phyloP scores from a whole-genome alignment of 129 eudicot species.

The Flaveria ramosissima region DNA sequence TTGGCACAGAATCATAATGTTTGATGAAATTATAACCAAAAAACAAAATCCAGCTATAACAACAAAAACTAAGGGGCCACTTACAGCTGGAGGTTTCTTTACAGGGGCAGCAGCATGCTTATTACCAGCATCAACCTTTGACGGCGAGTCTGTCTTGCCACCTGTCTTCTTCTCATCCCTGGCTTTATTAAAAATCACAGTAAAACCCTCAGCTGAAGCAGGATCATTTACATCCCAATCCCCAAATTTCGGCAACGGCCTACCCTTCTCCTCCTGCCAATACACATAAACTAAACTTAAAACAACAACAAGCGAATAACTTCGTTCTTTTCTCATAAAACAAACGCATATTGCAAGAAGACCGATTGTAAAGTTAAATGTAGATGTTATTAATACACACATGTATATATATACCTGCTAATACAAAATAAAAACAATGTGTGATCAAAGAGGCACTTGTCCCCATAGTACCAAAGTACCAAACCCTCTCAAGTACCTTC shows the following conservation, averaged over 20 bases:
- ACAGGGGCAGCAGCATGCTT: slow-evolving; percentile 49
- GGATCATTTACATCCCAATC: slow-evolving; percentile 93
- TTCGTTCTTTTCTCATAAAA: neutral
- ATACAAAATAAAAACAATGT: neutral
- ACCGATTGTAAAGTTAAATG: neutral
- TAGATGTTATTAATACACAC: neutral
- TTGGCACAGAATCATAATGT: slow-evolving; percentile 2
- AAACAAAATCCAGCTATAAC: slow-evolving; percentile 16
- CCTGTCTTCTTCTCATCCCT: slow-evolving; percentile 83
- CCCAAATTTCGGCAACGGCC: slow-evolving; percentile 84
- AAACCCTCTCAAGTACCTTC: slow-evolving; percentile 16
- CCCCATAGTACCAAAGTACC: slow-evolving; percentile 29
- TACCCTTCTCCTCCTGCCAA: slow-evolving; percentile 74
- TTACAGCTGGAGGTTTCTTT: slow-evolving; percentile 68
- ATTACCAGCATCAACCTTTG: slow-evolving; percentile 46
- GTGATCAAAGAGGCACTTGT: slow-evolving; percentile 17
- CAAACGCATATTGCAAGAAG: neutral
- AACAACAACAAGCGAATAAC: neutral
- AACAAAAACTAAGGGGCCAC: slow-evolving; percentile 26
- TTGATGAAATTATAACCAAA: neutral
- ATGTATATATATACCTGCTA: neutral
- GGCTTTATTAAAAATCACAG: slow-evolving; percentile 79
- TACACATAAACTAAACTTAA: slow-evolving; percentile 16
- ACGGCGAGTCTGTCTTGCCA: slow-evolving; percentile 72
- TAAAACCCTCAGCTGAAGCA: slow-evolving; percentile 84